Conservation (phyloP, 345 rosid species). For the Eucalyptus camaldulensis region DNA sequence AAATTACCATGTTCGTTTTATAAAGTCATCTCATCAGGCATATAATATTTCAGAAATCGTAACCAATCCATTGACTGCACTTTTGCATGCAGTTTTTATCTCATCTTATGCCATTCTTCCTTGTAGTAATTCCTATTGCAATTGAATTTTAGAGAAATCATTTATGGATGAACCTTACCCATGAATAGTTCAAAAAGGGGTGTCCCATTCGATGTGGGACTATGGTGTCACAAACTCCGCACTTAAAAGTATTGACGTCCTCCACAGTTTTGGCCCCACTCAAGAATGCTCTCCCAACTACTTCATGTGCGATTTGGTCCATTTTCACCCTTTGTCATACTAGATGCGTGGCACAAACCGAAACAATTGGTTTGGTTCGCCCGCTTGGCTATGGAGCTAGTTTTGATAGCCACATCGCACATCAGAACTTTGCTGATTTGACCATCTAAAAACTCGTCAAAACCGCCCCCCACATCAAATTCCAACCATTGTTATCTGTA, state of each 20-base stretch:
- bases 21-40: not conserved
- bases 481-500: no score
- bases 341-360: not conserved
- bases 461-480: no score
- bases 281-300: not conserved
- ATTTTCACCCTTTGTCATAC: not conserved
- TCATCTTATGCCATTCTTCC: no score
- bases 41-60: not conserved
- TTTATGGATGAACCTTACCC: not conserved
- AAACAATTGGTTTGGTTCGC: not conserved
- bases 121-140: no score
- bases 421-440: accelerated
- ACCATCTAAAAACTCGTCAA: not conserved
- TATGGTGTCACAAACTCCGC: not conserved
- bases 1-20: not conserved
- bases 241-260: not conserved
- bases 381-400: not conserved
- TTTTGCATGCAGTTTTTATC: not conserved
- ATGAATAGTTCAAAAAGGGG: no score
- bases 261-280: not conserved
- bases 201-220: not conserved
- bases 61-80: not conserved
- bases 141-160: not conserved
- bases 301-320: not conserved
- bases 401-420: not conserved